phyloP scores from a whole-genome alignment of 2,329 filamentous ascomycete genomes.

The Fusarium floridanum region DNA sequence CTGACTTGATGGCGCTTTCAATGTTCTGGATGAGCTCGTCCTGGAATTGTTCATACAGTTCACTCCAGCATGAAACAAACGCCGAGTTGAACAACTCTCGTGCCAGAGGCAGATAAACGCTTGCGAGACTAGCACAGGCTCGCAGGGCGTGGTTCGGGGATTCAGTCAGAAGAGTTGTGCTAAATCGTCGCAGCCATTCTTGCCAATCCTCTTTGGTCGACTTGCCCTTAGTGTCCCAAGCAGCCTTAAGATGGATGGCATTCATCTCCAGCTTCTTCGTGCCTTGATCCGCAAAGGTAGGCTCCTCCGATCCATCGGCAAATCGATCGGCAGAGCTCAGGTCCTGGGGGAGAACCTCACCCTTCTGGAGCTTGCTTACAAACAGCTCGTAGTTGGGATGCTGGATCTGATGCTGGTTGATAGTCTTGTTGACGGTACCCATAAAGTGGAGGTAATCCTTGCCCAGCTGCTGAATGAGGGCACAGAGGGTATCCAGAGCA shows the following conservation, averaged over 20 bases:
- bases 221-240: constrained; percentile 97
- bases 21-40: constrained; percentile 97
- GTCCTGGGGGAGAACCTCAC: constrained; percentile 94
- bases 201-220: constrained; percentile 99
- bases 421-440: constrained; percentile 89
- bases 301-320: constrained; percentile 81
- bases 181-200: constrained; percentile 97
- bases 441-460: constrained; percentile 97
- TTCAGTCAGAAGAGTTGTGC: constrained; percentile 92
- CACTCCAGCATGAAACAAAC: constrained; percentile 99
- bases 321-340: constrained; percentile 89
- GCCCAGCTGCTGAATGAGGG: constrained; percentile 94
- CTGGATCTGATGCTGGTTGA: constrained; percentile 83
- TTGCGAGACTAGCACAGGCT: constrained; percentile 91
- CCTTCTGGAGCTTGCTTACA: constrained; percentile 92
- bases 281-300: constrained; percentile 83
- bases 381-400: constrained; percentile 94
- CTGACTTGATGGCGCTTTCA: constrained; percentile 93
- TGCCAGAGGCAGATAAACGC: constrained; percentile 90
- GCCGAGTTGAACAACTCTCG: constrained; percentile 98
- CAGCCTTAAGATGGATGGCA: constrained; percentile 94
- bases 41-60: constrained; percentile 96
- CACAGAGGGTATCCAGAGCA: constrained; percentile 93
- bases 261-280: constrained; percentile 98
- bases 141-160: constrained; percentile 95